phyloP scores from a whole-genome alignment of 78 protist species.

The Monosiga brevicollis region DNA sequence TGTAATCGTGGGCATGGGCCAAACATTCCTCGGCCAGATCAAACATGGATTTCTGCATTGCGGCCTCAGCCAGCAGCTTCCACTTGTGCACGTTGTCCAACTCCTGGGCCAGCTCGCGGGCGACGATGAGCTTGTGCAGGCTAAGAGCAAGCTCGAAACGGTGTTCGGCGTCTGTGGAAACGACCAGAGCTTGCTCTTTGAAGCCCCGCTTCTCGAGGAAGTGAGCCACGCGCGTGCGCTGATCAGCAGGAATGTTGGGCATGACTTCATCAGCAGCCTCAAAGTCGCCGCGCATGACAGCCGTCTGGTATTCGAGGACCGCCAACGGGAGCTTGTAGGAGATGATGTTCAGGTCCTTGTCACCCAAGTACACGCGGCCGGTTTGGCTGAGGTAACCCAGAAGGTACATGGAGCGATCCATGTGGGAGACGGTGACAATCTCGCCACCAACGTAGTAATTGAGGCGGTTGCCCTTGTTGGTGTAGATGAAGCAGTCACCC shows the following conservation, averaged over 20 bases:
- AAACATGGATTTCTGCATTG: slow-evolving; percentile 17
- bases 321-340: slow-evolving; percentile 38
- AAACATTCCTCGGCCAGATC: slow-evolving; percentile 73
- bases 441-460: slow-evolving; percentile 92
- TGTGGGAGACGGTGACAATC: slow-evolving; percentile 62
- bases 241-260: slow-evolving; percentile 60
- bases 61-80: slow-evolving; percentile 22
- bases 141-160: slow-evolving; percentile 82
- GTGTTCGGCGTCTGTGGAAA: slow-evolving; percentile 83
- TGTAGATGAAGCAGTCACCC: slow-evolving; percentile 92
- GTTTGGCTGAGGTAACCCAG: slow-evolving; percentile 77
- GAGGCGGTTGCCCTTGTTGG: slow-evolving; percentile 63
- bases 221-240: slow-evolving; percentile 69
- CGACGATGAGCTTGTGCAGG: slow-evolving; percentile 60
- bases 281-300: slow-evolving; percentile 72
- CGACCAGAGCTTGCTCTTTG: slow-evolving; percentile 68
- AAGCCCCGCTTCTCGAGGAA: slow-evolving; percentile 58
- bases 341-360: slow-evolving; percentile 46
- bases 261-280: slow-evolving; percentile 59
- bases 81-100: slow-evolving; percentile 52
- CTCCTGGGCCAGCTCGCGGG: slow-evolving; percentile 53
- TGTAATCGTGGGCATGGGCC: slow-evolving; percentile 53
- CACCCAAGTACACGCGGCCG: slow-evolving; percentile 77
- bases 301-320: slow-evolving; percentile 84
- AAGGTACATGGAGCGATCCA: slow-evolving; percentile 36